Evolutionary conservation across 225 moss, liverwort and hornwort species (phyloP).

Genomic region (Physcomitrellopsis africana): DNA sequence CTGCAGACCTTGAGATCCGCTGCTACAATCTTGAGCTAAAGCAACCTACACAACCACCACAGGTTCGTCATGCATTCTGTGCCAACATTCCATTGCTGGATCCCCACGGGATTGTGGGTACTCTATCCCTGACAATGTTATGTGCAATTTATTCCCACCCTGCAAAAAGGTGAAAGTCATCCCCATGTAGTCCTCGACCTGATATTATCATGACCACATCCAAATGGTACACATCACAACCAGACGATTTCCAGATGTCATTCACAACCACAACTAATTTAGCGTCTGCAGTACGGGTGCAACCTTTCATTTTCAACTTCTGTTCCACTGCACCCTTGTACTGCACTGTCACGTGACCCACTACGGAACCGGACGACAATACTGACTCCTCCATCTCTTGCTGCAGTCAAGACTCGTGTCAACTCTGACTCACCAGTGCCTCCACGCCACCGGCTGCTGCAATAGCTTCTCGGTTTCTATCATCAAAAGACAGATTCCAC

Average conservation of each 20-base stretch:
- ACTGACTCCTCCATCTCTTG: background rate
- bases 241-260: no score
- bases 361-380: no score
- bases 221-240: no score
- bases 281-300: no score
- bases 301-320: no score
- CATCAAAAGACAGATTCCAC: conserved; percentile 98
- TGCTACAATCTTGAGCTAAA: conserved; percentile 84
- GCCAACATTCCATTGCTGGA: conserved; percentile 1
- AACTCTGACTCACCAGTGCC: conserved; percentile 68
- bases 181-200: background rate
- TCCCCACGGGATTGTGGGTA: background rate
- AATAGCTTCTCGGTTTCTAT: conserved; percentile 93
- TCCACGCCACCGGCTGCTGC: conserved; percentile 90
- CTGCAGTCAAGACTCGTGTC: background rate
- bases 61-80: conserved; percentile 15
- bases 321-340: no score
- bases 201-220: background rate
- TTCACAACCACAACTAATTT: no score
- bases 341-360: no score
- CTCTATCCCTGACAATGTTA: background rate
- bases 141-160: background rate
- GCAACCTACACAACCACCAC: conserved; percentile 60
- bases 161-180: background rate
- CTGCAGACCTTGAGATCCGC: conserved; percentile 90